Conservation (phyloP, 202 grass and related monocot genomes). For the Miscanthus sacchariflorus region DNA sequence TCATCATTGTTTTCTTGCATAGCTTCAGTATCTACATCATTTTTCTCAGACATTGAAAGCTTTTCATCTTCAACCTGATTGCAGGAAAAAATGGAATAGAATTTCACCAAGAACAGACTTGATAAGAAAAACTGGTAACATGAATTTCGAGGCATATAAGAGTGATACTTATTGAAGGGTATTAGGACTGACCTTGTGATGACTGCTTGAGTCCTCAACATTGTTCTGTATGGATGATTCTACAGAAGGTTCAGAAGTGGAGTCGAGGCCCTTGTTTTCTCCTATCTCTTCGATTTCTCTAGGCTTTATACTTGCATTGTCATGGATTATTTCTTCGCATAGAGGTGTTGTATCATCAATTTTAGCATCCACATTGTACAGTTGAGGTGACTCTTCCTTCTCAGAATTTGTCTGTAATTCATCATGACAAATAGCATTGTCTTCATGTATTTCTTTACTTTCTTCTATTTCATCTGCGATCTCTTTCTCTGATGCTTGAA, state of each 20-base stretch:
- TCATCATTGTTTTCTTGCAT: constrained; percentile 26
- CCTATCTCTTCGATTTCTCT: constrained; percentile 40
- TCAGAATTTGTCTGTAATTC: constrained; percentile 37
- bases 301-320: constrained; percentile 38
- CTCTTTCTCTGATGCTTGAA: constrained; percentile 46
- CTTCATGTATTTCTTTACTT: constrained; percentile 36
- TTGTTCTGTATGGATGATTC: constrained; percentile 39
- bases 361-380: constrained; percentile 11
- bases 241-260: constrained; percentile 30
- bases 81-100: constrained; percentile 9
- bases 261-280: constrained; percentile 33
- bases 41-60: constrained; percentile 30
- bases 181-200: constrained; percentile 52
- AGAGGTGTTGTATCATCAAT: constrained; percentile 40
- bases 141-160: not conserved
- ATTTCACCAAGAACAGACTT: constrained; percentile 22
- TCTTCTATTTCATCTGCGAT: constrained; percentile 15
- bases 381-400: constrained; percentile 22
- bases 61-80: constrained; percentile 61
- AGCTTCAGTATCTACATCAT: constrained; percentile 39
- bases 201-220: constrained; percentile 41
- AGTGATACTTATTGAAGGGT: constrained; percentile 9
- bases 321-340: constrained; percentile 23
- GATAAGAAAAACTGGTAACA: constrained; percentile 17
- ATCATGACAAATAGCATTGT: constrained; percentile 39